phyloP scores from a whole-genome alignment of 2,329 filamentous ascomycete species.

The Teratosphaeria nubilosa region DNA sequence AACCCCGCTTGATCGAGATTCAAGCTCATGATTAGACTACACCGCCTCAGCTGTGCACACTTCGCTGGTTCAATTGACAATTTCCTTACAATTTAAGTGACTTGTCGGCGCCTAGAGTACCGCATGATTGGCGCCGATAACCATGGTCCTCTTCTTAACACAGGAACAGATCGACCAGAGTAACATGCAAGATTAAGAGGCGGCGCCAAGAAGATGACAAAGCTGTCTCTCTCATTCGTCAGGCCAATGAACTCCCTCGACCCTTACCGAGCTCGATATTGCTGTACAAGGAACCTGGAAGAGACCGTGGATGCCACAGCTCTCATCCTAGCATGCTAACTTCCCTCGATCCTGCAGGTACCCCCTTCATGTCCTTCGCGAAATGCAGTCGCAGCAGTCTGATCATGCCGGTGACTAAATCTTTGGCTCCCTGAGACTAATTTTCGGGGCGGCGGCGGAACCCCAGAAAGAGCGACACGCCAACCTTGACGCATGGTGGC shows the following conservation, averaged over 20 bases:
- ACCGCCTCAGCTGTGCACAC: background rate
- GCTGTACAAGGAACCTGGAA: background rate
- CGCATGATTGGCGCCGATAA: no score
- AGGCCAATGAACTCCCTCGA: background rate
- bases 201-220: background rate
- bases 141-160: background rate
- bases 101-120: no score
- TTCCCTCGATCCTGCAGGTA: no score
- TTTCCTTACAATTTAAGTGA: no score
- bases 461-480: background rate
- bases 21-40: background rate
- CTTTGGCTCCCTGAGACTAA: background rate
- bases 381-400: background rate
- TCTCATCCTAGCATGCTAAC: no score
- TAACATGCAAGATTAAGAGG: background rate
- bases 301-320: no score
- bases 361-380: no score
- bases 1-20: background rate
- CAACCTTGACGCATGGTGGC: background rate
- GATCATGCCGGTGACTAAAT: background rate
- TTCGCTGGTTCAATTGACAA: no score
- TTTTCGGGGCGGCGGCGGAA: background rate
- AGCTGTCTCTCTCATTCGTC: background rate
- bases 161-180: background rate
- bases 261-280: background rate